Base-by-base conservation (phyloP, 495 filamentous ascomycete species). In the Annulohypoxylon maeteangense region DNA sequence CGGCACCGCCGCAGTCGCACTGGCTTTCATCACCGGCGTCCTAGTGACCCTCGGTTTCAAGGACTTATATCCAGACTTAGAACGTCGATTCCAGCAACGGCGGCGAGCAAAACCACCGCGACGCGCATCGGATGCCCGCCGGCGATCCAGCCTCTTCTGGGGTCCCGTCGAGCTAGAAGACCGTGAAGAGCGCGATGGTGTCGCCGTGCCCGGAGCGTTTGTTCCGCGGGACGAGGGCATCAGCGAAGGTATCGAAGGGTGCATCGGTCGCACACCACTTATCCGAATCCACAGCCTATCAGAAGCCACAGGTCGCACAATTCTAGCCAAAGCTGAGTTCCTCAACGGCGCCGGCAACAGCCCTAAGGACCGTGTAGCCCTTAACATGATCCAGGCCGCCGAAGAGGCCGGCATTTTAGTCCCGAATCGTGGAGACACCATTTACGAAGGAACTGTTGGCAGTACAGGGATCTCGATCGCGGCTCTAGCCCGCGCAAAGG, bases 401-500 rank as follows among this genome's bases (percentile, higher is more conserved):
- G 94, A 98, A 82, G 85, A 89, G 71, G 81, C 86, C 59, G 93
- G 93, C 3, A 83, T 94, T 7, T 80, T 99, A 54, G 87, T 82
- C 4, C 95, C 96, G 0, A 82, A 91, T 74, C 89, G 90, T 22
- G 95, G 94, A 61, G 96, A 98, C 75, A 93, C 90, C 20, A 91
- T 99, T 73, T 99, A 98, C 81, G 95, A 99, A 82, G 95, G 96
- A 51, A 99, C 96, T 5, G 95, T 97, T 11, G 95, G 95, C 60
- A 94, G 91, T 59, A 97, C 93, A 0, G 94, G 95, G 4, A 97
- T 99, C 67, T 98, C 95, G 3, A 84, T 99, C 20, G 96, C 96
- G 3, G 90, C 91, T 2, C 85, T 99, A 50, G 93, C 92, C 38
- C 86, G 94, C 68, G 95, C 95, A 18, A 88, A 90, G 70, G 96